Base-by-base conservation (phyloP, 495 filamentous ascomycete genomes). In the Daldinia childiae region DNA sequence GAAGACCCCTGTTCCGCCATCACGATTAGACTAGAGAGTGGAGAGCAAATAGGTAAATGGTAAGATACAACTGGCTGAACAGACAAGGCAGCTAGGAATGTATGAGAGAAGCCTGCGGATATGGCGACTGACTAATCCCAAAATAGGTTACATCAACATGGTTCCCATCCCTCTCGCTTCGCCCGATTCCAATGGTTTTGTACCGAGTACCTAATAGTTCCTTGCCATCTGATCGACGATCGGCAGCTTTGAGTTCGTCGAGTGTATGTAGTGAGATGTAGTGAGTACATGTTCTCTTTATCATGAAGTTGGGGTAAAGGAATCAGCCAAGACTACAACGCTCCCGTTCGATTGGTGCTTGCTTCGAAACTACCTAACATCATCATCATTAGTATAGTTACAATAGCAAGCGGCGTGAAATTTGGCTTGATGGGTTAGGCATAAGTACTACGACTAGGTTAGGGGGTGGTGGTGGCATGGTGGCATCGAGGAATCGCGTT, bases 291-390 rank as follows among this genome's bases (percentile, higher is more conserved):
- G 30, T 11, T 11, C 38, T 57, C 51, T 48, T 17, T 66, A 64
- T 51, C 29, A 34, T 39, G 21, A 21, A 17, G 19, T 57, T 38
- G 48, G 21, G 58, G 55, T 26, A 51, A 62, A 58, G 58, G 58
- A 58, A 58, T 57, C 52, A 52, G 63, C 62, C 68, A 66, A 71
- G 63, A 62, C 62, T 3, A 17, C n/a, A 15, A 19, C 41, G 39
- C 58, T 29, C 26, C 61, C 4, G 32, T 34, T 24, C 48, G 29
- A 56, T 56, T 34, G 56, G 15, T 50, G 36, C 30, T 36, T 36
- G 34, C 34, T n/a, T n/a, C n/a, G n/a, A n/a, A n/a, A n/a, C n/a
- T n/a, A n/a, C n/a, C n/a, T n/a, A n/a, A 41, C 39, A 21, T 48
- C 43, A 21, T 48, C 1, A 7, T 45, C 2, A 45, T 8, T 34